phyloP scores from a whole-genome alignment of 805 yeast species.

The Schwanniomyces polymorphus region DNA sequence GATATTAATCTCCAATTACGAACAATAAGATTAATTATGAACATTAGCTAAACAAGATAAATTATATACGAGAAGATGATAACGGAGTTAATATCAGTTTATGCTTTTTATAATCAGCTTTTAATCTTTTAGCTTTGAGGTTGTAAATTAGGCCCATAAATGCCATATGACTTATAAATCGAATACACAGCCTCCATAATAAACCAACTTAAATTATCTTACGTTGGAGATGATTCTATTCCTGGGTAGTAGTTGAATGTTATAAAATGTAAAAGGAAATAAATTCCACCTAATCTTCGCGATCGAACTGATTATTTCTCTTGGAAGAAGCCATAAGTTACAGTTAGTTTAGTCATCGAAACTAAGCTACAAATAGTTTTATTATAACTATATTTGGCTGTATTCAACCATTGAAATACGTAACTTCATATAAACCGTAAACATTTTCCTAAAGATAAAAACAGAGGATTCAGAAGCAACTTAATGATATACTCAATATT shows the following conservation, averaged over 20 bases:
- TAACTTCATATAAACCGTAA: background rate
- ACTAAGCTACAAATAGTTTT: background rate
- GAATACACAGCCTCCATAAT: too few relatives aligned
- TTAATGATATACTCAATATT: background rate
- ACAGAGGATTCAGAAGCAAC: background rate
- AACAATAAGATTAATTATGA: too few relatives aligned
- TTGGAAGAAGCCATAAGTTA: too few relatives aligned
- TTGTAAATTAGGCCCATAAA: too few relatives aligned
- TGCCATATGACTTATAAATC: too few relatives aligned
- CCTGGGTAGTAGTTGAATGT: background rate
- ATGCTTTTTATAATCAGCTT: too few relatives aligned
- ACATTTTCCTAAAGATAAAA: background rate
- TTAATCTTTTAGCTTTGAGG: too few relatives aligned
- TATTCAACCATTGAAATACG: background rate
- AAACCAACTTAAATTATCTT: too few relatives aligned
- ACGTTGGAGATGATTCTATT: too few relatives aligned
- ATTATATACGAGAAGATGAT: background rate
- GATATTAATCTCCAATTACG: too few relatives aligned
- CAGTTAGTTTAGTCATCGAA: too few relatives aligned
- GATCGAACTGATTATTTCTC: background rate
- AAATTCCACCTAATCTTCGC: background rate
- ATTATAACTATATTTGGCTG: background rate
- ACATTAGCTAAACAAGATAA: background rate
- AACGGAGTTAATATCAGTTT: background rate
- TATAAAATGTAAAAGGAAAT: background rate